These are phyloP conservation scores for Colletotrichum caudatum DNA, from an alignment of 2,329 filamentous ascomycete genomes.

Conservation along the genomic window DNA sequence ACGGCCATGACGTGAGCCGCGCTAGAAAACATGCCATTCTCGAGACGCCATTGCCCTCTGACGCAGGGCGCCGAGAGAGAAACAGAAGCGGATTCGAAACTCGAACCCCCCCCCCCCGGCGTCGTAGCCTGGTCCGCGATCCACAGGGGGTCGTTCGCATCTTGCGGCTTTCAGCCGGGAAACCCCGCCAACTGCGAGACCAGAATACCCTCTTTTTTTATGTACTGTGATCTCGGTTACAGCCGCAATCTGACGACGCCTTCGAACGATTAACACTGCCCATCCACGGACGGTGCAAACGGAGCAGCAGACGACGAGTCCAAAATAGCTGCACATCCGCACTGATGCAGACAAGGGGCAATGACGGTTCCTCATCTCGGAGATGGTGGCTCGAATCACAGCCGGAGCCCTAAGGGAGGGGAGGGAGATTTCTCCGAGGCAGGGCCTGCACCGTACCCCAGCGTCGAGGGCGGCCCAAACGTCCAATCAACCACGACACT, in stretches of 20 bases:
- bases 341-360: neutral
- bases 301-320: neutral
- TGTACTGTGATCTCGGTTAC: constrained; percentile 16
- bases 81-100: neutral
- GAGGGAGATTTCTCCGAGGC: neutral
- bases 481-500: constrained; percentile 21
- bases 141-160: constrained; percentile 9
- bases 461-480: constrained; percentile 18
- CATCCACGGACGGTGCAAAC: neutral
- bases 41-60: neutral
- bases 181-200: neutral
- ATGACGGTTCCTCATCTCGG: constrained; percentile 25
- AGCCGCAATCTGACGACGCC: constrained; percentile 15
- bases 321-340: constrained; percentile 3
- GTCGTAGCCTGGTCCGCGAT: neutral
- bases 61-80: constrained; percentile 12
- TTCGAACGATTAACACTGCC: neutral
- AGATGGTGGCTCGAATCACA: constrained; percentile 3
- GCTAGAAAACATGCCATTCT: constrained; percentile 37
- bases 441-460: constrained; percentile 5
- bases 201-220: constrained; percentile 1
- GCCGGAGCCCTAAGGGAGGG: neutral
- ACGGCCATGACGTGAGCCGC: constrained; percentile 36
- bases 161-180: neutral
- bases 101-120: neutral